Base-by-base conservation (phyloP, 2,329 filamentous ascomycete species). In the Pseudogymnoascus sp. region DNA sequence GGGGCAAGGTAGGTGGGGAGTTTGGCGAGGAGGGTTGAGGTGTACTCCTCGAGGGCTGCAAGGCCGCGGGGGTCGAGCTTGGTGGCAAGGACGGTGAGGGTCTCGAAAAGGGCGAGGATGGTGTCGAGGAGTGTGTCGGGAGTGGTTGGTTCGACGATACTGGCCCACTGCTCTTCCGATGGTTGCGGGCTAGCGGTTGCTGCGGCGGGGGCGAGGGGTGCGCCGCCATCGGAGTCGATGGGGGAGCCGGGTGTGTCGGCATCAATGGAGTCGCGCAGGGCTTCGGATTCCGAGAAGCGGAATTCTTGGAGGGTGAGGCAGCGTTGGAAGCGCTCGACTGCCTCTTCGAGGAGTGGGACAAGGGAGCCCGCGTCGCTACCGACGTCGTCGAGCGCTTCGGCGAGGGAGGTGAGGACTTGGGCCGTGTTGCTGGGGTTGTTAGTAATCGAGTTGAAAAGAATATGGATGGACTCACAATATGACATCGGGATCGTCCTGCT, bases 121-220 rank as follows among this genome's bases (percentile, higher is more conserved):
- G 87, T 90, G 65, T 91, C 88, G 1, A 90, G 76, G 6, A 91
- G 80, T 1, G 85, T 84, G 59, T 81, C 79, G 26, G 83, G 81
- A 1, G 86, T 88, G 26, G 89, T 77, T 0, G 87, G 84, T 66
- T 88, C 86, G 62, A 88, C 79, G n/a, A 91, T 80, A 3, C 80
- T 82, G 17, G 85, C 87, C 82, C 85, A 89, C 68, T 87, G 82
- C 65, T 86, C 85, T 38, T 82, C 73, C 35, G 29, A 62, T 62
- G n/a, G 59, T 59, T 53, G 37, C 13, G 42, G 29, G 19, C 38
- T 59, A 44, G 60, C 31, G 33, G 63, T 23, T 46, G 64, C 53
- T 40, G 69, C 35, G 40, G 67, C 60, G 29, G 64, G 62, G 17
- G n/a, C 7, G 11, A 56, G 50, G n/a, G 50, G 50, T 33, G 50